Evolutionary conservation across 495 filamentous ascomycete genomes (phyloP).

Genomic region (Xylaria intraflava): DNA sequence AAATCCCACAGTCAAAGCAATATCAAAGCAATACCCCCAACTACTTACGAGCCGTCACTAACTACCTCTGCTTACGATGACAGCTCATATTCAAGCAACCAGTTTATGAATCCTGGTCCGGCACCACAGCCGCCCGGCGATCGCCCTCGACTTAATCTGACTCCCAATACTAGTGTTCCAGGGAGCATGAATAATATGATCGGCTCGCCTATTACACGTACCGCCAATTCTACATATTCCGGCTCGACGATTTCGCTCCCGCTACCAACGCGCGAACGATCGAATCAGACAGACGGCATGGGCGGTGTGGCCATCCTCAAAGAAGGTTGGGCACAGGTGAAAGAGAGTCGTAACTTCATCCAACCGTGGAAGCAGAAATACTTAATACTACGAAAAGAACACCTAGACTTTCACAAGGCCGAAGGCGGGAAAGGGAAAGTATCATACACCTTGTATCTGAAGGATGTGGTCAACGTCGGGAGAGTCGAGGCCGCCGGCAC

Average conservation of each 20-base stretch:
- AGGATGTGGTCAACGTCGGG: conserved; percentile 76
- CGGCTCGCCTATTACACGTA: conserved; percentile 52
- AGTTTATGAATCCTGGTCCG: conserved; percentile 96
- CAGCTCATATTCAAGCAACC: conserved; percentile 58
- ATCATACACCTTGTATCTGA: conserved; percentile 69
- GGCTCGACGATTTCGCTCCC: conserved; percentile 63
- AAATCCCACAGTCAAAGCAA: too few relatives aligned
- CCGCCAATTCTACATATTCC: conserved; percentile 53
- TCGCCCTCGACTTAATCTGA: conserved; percentile 71
- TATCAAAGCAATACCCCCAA: not conserved
- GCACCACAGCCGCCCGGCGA: conserved; percentile 85
- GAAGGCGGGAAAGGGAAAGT: conserved; percentile 82
- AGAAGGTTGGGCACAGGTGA: conserved; percentile 76
- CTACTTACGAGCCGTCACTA: conserved; percentile 7
- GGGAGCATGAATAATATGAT: conserved; percentile 74
- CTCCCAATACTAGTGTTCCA: conserved; percentile 62
- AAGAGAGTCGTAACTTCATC: conserved; percentile 84
- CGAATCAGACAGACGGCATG: conserved; percentile 54
- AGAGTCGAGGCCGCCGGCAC: conserved; percentile 81
- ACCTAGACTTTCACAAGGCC: conserved; percentile 85
- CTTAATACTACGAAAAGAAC: conserved; percentile 78
- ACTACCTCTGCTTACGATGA: conserved; percentile 5
- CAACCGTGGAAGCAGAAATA: conserved; percentile 79
- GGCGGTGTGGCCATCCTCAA: conserved; percentile 71
- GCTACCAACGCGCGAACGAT: conserved; percentile 55